phyloP scores from a whole-genome alignment of 2,329 filamentous ascomycete genomes.

The Alternaria infectoria region DNA sequence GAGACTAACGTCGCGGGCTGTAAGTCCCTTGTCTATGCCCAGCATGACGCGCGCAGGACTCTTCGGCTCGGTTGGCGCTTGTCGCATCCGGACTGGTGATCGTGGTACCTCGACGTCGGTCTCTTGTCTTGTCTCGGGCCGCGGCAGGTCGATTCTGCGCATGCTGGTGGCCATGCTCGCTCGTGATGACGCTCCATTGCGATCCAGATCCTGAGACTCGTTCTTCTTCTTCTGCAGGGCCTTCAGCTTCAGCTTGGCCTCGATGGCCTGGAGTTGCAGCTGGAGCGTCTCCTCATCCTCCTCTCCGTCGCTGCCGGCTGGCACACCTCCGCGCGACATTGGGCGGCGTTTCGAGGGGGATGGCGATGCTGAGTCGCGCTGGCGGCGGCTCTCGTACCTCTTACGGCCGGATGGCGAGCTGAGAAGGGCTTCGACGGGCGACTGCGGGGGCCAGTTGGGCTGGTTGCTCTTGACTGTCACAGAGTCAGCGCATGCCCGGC shows the following conservation, averaged over 20 bases:
- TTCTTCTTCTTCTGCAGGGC: constrained; percentile 69
- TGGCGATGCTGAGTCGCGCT: constrained; percentile 63
- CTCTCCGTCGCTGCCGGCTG: constrained; percentile 38
- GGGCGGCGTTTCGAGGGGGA: constrained; percentile 62
- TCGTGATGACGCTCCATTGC: constrained; percentile 31
- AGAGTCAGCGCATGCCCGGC: constrained; percentile 20
- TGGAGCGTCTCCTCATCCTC: constrained; percentile 87
- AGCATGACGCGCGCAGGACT: constrained; percentile 82
- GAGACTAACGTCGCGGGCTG: constrained; percentile 80
- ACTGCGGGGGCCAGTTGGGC: constrained; percentile 67
- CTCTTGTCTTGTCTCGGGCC: constrained; percentile 28
- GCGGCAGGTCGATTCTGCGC: constrained; percentile 30
- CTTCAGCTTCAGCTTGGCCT: constrained; percentile 86
- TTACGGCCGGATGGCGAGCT: constrained; percentile 80
- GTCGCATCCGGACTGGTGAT: constrained; percentile 65
- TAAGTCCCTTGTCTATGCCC: constrained; percentile 88
- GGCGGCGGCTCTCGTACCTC: constrained; percentile 69
- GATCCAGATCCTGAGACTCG: constrained; percentile 27
- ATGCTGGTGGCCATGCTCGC: constrained; percentile 32
- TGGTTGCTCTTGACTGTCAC: constrained; percentile 45
- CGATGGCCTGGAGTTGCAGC: constrained; percentile 84
- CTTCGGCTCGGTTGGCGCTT: constrained; percentile 60
- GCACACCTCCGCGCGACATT: constrained; percentile 22
- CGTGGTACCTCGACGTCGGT: constrained; percentile 74
- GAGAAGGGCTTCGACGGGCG: constrained; percentile 66